Percentiles rank a stretch among this genome's conserved stretches.
Conservation (phyloP, 257 asterid genomes). For the Mentha longifolia region DNA sequence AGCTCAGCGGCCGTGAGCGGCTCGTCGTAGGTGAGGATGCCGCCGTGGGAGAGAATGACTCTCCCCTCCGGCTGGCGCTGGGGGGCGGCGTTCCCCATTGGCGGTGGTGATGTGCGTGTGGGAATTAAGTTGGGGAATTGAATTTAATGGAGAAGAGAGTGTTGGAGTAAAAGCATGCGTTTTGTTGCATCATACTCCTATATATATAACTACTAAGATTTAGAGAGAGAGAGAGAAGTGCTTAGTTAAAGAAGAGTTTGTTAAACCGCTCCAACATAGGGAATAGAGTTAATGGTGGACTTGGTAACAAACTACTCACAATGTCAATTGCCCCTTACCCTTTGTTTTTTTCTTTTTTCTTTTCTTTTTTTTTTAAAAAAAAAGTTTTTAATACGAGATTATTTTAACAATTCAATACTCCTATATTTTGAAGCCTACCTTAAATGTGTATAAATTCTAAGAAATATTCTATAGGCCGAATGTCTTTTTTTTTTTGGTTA, state of each 20-base stretch:
- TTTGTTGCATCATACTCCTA: conserved; percentile 37
- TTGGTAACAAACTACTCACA: conserved; percentile 47
- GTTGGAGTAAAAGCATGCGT: conserved; percentile 48
- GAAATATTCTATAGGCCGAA: neutral
- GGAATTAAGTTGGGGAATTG: neutral
- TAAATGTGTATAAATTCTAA: neutral
- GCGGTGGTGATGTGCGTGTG: neutral
- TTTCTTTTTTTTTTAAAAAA: too few relatives aligned
- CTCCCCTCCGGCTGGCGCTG: conserved; percentile 44
- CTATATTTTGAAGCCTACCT: neutral
- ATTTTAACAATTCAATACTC: too few relatives aligned
- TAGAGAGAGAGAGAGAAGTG: neutral
- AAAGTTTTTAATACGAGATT: too few relatives aligned
- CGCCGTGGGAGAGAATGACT: conserved; percentile 68
- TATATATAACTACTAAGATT: too few relatives aligned
- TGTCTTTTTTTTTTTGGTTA: too few relatives aligned
- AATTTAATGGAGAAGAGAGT: conserved; percentile 12
- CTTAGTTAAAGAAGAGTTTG: conserved; percentile 51
- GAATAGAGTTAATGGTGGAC: conserved; percentile 57
- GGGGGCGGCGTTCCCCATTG: conserved; percentile 72
- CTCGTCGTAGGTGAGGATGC: conserved; percentile 49
- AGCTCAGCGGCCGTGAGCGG: conserved; percentile 82
- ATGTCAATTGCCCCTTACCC: conserved; percentile 19
- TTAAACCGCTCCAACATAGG: conserved; percentile 85
- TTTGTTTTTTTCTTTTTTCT: too few relatives aligned